Evolutionary conservation across 768 basidiomycete genomes (phyloP).

Genomic region (Suillus paluster): DNA sequence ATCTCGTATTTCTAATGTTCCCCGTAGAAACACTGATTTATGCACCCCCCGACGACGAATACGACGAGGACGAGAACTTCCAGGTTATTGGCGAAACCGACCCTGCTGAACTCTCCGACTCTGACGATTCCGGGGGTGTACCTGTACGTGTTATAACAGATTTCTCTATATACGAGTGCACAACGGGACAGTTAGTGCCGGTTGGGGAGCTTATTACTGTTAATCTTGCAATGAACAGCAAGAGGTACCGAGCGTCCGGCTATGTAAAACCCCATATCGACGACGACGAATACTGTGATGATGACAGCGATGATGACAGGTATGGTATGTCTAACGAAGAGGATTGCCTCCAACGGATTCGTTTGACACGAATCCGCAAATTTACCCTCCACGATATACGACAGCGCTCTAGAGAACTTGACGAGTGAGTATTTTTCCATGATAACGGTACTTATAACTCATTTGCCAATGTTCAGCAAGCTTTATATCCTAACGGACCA

Average conservation of each 20-base stretch:
- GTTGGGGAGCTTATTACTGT: constrained; percentile 44
- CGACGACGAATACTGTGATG: constrained; percentile 33
- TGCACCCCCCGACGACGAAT: constrained; percentile 31
- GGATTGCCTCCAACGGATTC: constrained; percentile 35
- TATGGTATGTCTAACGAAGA: constrained; percentile 5
- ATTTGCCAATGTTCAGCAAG: constrained; percentile 45
- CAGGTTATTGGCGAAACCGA: constrained; percentile 49
- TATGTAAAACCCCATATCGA: constrained; percentile 44
- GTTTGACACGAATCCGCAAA: constrained; percentile 48
- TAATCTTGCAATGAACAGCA: constrained; percentile 17
- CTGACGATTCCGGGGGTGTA: constrained; percentile 42
- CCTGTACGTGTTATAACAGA: constrained; percentile 61
- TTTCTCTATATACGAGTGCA: constrained; percentile 55
- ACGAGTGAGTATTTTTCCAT: constrained; percentile 44
- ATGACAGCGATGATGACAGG: constrained; percentile 22
- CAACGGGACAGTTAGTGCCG: constrained; percentile 43
- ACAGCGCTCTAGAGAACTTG: constrained; percentile 34
- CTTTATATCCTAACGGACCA: constrained; percentile 63
- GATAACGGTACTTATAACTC: background rate
- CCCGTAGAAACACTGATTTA: constrained; percentile 4
- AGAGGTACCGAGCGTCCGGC: constrained; percentile 41
- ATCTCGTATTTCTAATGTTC: background rate
- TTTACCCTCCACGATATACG: constrained; percentile 50
- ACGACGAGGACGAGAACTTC: constrained; percentile 46
- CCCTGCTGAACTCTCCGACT: constrained; percentile 22